Evolutionary conservation across 2,329 filamentous ascomycete species (phyloP).

Genomic region (Madurella mycetomatis): DNA sequence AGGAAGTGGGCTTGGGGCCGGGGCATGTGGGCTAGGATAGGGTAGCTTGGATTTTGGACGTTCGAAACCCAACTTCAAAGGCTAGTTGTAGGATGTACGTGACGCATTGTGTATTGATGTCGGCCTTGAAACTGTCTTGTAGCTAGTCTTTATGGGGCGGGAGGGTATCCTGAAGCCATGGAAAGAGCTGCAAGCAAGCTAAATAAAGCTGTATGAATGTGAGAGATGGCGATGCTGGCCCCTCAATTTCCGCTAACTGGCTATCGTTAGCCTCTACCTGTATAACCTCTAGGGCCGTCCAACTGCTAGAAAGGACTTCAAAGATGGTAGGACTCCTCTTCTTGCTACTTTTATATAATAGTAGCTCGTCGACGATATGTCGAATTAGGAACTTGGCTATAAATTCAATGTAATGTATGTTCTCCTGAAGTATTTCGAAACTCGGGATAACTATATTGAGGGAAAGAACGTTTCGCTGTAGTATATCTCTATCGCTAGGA

Average conservation of each 20-base stretch:
- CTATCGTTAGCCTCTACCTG: slow-evolving; percentile 8
- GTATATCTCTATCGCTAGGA: slow-evolving; percentile 5
- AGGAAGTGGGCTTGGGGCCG: slow-evolving; percentile 1
- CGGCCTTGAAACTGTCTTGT: slow-evolving; percentile 12
- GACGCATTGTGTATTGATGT: slow-evolving; percentile 6
- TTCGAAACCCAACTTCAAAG: slow-evolving; percentile 9
- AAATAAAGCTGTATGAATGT: slow-evolving; percentile 12
- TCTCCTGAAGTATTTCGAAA: slow-evolving; percentile 20
- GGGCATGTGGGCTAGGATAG: slow-evolving; percentile 2
- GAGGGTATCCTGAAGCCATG: slow-evolving; percentile 9
- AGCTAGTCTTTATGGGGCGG: slow-evolving; percentile 9
- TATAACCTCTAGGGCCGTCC: slow-evolving; percentile 8
- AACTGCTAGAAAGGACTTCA: slow-evolving; percentile 12
- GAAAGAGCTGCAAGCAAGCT: slow-evolving; percentile 13
- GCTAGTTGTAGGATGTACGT: slow-evolving; percentile 10
- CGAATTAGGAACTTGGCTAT: slow-evolving; percentile 14
- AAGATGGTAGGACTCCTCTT: slow-evolving; percentile 14
- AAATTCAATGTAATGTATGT: slow-evolving; percentile 19
- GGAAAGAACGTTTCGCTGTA: slow-evolving; percentile 13
- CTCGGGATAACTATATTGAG: slow-evolving; percentile 17
- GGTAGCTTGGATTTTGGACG: slow-evolving; percentile 7
- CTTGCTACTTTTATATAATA: slow-evolving; percentile 12
- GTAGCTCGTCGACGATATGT: slow-evolving; percentile 10
- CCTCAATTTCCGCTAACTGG: slow-evolving; percentile 6
- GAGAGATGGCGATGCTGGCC: slow-evolving; percentile 7